These are phyloP conservation scores for Paecilomyces variotii DNA, from an alignment of 2,329 filamentous ascomycete species.

Conservation along the genomic window DNA sequence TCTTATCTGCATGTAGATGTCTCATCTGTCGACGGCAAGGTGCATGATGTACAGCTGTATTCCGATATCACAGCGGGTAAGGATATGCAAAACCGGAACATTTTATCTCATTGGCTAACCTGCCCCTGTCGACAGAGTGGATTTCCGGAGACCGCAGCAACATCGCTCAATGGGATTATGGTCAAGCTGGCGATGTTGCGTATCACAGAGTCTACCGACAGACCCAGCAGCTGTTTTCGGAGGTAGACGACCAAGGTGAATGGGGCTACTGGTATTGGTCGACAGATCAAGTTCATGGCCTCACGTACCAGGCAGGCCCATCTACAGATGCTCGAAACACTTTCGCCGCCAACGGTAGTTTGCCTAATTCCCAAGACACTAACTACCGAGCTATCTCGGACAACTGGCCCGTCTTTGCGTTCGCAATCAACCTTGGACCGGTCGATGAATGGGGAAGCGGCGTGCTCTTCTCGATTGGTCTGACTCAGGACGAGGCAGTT, in stretches of 20 bases:
- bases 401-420: conserved; percentile 47
- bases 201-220: conserved; percentile 53
- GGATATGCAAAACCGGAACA: conserved; percentile 12
- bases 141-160: conserved; percentile 53
- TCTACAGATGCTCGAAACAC: conserved; percentile 40
- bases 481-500: conserved; percentile 42
- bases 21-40: conserved; percentile 51
- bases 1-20: conserved; percentile 62
- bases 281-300: conserved; percentile 31
- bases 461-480: conserved; percentile 43
- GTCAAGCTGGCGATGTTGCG: conserved; percentile 42
- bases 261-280: conserved; percentile 50
- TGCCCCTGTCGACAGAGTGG: conserved; percentile 51
- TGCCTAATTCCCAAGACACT: conserved; percentile 41
- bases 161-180: conserved; percentile 56
- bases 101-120: conserved; percentile 1
- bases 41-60: conserved; percentile 63
- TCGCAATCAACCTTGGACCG: conserved; percentile 42
- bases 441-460: conserved; percentile 29
- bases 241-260: conserved; percentile 41
- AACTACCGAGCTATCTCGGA: conserved; percentile 43
- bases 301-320: conserved; percentile 42
- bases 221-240: conserved; percentile 40
- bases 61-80: conserved; percentile 62
- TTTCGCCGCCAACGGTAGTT: conserved; percentile 37